Evolutionary conservation across 805 yeast genomes (phyloP), one percentile per base, ranked within the genome.

Genomic region (Soucietia sequanensis): DNA sequence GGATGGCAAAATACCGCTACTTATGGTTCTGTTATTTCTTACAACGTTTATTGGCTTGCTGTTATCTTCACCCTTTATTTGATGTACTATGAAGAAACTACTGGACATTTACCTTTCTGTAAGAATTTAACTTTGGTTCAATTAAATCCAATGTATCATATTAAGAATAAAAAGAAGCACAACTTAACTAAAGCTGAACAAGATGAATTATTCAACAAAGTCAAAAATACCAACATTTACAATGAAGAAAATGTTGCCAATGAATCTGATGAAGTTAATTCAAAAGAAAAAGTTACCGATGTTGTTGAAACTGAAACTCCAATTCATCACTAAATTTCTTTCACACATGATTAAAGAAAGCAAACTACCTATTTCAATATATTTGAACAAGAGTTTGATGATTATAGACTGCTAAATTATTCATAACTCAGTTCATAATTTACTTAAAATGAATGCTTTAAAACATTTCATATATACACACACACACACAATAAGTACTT

Each of bases 1-100:
- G 99, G 98, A 43, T 91, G 99, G 99, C 96, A 89, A 69, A 91
- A 91, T 66, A 78, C 95, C 35, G 98, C 96, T 40, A 88, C 95
- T 46, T 76, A 86, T 58, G 96, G 97, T 38, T 87, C 96, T 4
- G 90, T 91, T 40, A 67, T 91, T 35, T 78, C 90, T 31, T 91
- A 91, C 72, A 89, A 88, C 67, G 46, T 83, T 43, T 91, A 91
- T 72, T 91, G 99, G 99, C 50, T 90, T 35, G 60, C 65, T 26
- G 58, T 88, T 36, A 81, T 83, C 43, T 42, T 66, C 16, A 61
- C 72, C 23, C 54, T 91, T 29, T 34, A 54, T 12, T 62, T 81
- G 47, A 78, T 91, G 88, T 65, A 81, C 44, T 89, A 53, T 65
- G 93, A 87, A 70, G 99, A 91, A 75, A 85, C 71, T 63, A 62